Evolutionary conservation across 768 basidiomycete species (phyloP).

Genomic region (Saitozyma podzolica): DNA sequence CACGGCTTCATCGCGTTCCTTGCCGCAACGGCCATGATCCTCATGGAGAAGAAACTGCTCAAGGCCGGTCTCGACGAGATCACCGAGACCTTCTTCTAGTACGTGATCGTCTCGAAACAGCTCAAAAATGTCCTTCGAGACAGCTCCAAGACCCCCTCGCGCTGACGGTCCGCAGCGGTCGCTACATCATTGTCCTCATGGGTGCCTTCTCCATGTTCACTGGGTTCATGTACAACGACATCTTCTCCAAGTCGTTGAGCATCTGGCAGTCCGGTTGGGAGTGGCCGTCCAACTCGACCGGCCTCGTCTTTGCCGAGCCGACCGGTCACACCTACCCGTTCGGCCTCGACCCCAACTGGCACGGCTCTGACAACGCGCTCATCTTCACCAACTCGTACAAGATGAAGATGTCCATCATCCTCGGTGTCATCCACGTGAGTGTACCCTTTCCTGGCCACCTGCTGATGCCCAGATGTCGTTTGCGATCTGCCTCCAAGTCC

Average conservation of each 20-base stretch:
- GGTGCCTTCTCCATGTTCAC: slow-evolving; percentile 96
- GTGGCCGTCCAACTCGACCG: slow-evolving; percentile 61
- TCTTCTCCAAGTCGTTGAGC: slow-evolving; percentile 89
- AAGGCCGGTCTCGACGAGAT: slow-evolving; percentile 81
- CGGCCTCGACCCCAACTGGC: slow-evolving; percentile 93
- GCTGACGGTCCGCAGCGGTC: slow-evolving; percentile 63
- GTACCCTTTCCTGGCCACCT: neutral
- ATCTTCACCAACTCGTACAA: slow-evolving; percentile 98
- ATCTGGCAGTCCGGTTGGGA: slow-evolving; percentile 87
- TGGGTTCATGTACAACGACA: slow-evolving; percentile 96
- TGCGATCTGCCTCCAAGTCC: slow-evolving; percentile 90
- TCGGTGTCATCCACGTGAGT: slow-evolving; percentile 93
- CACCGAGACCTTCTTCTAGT: slow-evolving; percentile 87
- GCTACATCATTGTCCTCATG: slow-evolving; percentile 98
- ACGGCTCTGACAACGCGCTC: slow-evolving; percentile 83
- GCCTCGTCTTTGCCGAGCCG: slow-evolving; percentile 58
- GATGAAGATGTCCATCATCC: slow-evolving; percentile 98
- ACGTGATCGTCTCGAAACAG: slow-evolving; percentile 51
- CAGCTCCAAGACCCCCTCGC: neutral
- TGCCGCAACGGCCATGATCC: slow-evolving; percentile 79
- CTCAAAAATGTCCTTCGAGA: neutral
- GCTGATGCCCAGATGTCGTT: slow-evolving; percentile 81
- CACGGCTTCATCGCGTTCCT: slow-evolving; percentile 82
- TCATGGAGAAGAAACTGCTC: slow-evolving; percentile 75
- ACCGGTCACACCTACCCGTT: slow-evolving; percentile 83